Evolutionary conservation across 164 flowering plant genomes (phyloP), one percentile per base, ranked within the genome.

Genomic region (Vitis vinifera): DNA sequence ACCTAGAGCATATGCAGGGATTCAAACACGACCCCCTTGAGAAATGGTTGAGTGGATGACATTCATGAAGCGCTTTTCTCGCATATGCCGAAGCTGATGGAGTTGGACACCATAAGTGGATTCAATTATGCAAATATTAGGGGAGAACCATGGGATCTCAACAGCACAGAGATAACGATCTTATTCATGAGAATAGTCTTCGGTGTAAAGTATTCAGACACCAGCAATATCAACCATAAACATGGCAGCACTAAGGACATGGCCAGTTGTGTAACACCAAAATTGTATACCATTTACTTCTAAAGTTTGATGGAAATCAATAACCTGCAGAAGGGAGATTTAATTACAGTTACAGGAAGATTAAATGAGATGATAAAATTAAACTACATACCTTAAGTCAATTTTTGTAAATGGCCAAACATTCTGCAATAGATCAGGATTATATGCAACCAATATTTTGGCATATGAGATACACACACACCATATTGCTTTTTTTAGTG

Each of bases 151-250:
- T 1, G 56, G 68, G 44, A 51, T 50, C 31, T 65, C 68, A 11
- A 44, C 56, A 50, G 56, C 56, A 19, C 68, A 55, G 37, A 65
- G 68, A 14, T 65, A 55, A 19, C 56, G 57, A 49, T 65, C 56
- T 29, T 65, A 57, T 52, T 65, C 68, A 10, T 55, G 68, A 1
- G 68, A 65, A 29, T 65, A 65, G 50, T 65, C 68, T n/a, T 57
- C 68, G 2, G 56, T 50, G 31, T 65, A 65, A 19, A 65, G 68
- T 6, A 65, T 37, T 1, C 56, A 37, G 37, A 65, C 68, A 19
- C 68, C 68, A 50, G 56, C 56, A 50, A 65, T 65, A 56, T 50
- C 68, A 50, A 65, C 68, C 68, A 65, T 65, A 56, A 65, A 65
- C 68, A 65, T 65, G 37, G 68, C 68, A 19, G 68, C 68, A 10